These are phyloP conservation scores for Rickenella mellea DNA, from an alignment of 768 basidiomycete species.

Conservation along the genomic window DNA sequence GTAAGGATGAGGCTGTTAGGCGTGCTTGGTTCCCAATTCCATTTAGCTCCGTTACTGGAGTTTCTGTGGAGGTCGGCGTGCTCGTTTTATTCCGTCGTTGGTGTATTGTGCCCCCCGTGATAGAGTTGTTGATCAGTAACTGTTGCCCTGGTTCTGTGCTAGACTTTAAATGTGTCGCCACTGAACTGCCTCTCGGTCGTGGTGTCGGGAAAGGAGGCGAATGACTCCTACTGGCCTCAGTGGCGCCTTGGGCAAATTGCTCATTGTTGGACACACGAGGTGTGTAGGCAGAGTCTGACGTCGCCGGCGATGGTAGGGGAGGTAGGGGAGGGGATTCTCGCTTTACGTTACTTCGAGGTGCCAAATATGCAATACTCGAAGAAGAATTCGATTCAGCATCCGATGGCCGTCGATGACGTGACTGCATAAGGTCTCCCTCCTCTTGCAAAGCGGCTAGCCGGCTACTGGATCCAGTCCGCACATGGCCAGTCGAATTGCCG, in stretches of 20 bases:
- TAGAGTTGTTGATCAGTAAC: constrained; percentile 46
- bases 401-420: constrained; percentile 16
- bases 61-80: constrained; percentile 1
- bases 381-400: constrained; percentile 18
- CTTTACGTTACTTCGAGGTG: constrained; percentile 19
- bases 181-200: constrained; percentile 53
- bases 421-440: constrained; percentile 29
- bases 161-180: constrained; percentile 23
- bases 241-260: constrained; percentile 24
- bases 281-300: constrained; percentile 18
- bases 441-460: constrained; percentile 55
- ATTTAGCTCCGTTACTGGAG: background rate
- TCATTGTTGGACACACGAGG: constrained; percentile 22
- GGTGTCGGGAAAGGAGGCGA: constrained; percentile 41
- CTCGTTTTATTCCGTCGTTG: constrained; percentile 53
- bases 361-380: background rate
- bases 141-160: constrained; percentile 18
- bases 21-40: constrained; percentile 1
- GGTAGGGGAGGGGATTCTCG: constrained; percentile 59
- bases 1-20: constrained; percentile 27
- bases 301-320: constrained; percentile 44
- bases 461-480: constrained; percentile 44
- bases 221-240: too few relatives aligned
- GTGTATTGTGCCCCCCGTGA: constrained; percentile 54
- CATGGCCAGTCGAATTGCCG: constrained; percentile 43